Conservation (phyloP, 805 yeast species). For the Kuraishia hungarica region DNA sequence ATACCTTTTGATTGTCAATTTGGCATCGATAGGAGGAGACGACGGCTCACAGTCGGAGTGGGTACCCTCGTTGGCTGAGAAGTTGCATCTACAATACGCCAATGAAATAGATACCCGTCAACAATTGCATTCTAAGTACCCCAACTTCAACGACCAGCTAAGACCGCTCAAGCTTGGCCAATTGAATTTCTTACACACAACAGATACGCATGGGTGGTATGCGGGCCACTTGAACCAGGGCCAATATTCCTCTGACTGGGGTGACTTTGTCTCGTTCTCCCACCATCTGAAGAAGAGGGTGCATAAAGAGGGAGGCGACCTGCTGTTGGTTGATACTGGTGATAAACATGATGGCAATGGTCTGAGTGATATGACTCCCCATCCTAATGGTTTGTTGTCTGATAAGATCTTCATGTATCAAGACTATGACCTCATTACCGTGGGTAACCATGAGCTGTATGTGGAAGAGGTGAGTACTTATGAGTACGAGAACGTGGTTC, state of each 20-base stretch:
- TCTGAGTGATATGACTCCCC: slow-evolving; percentile 62
- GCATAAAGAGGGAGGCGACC: slow-evolving; percentile 41
- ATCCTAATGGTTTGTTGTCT: slow-evolving; percentile 60
- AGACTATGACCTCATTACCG: slow-evolving; percentile 69
- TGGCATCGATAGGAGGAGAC: slow-evolving; percentile 3
- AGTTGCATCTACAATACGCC: not conserved
- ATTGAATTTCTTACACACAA: slow-evolving; percentile 83
- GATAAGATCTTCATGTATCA: slow-evolving; percentile 52
- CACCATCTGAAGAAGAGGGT: slow-evolving; percentile 39
- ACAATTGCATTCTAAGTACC: slow-evolving; percentile 23
- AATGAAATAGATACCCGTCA: slow-evolving; percentile 10
- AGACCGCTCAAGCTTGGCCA: slow-evolving; percentile 62
- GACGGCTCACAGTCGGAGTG: not conserved
- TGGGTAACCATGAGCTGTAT: slow-evolving; percentile 92
- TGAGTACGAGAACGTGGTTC: slow-evolving; percentile 57
- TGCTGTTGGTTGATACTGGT: slow-evolving; percentile 78
- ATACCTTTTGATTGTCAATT: slow-evolving; percentile 4
- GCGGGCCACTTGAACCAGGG: slow-evolving; percentile 81
- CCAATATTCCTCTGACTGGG: slow-evolving; percentile 83
- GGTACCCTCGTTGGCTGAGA: not conserved
- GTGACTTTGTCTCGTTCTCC: slow-evolving; percentile 73
- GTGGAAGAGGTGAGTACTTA: slow-evolving; percentile 49
- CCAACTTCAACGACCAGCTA: slow-evolving; percentile 26
- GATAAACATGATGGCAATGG: slow-evolving; percentile 97
- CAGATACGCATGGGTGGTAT: slow-evolving; percentile 97